Evolutionary conservation across 2,329 filamentous ascomycete species (phyloP).

Genomic region (Pseudocercospora fuligena): DNA sequence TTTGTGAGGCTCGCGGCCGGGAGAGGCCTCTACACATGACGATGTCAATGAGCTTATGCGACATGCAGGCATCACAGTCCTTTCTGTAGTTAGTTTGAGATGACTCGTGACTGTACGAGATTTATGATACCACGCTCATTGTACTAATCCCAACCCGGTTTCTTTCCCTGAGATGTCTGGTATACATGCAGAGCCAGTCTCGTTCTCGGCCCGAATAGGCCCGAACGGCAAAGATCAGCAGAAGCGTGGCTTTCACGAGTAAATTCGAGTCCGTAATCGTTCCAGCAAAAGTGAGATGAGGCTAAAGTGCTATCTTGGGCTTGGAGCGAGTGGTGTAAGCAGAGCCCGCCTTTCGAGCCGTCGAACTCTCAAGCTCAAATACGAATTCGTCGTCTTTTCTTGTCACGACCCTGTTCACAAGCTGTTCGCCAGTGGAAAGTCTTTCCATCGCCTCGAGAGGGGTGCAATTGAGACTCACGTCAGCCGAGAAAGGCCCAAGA

Average conservation of each 20-base stretch:
- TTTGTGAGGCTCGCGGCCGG: constrained; percentile 78
- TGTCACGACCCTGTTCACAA: background rate
- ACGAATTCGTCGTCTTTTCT: background rate
- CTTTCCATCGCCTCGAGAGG: background rate
- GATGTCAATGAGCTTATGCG: constrained; percentile 8
- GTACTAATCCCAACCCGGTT: background rate
- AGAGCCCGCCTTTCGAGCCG: background rate
- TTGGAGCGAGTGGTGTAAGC: background rate
- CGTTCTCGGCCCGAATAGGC: background rate
- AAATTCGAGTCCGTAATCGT: background rate
- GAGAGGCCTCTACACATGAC: constrained; percentile 55
- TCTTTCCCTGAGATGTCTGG: background rate
- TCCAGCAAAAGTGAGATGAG: constrained; percentile 2
- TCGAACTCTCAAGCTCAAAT: background rate
- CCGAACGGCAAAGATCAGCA: background rate
- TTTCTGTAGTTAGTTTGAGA: constrained; percentile 5
- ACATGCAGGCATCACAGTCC: constrained; percentile 13
- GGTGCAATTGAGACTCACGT: background rate
- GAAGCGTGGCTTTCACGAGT: constrained; percentile 1
- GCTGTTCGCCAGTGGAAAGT: background rate
- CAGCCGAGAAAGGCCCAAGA: background rate
- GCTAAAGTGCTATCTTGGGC: constrained; percentile 4
- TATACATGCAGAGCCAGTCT: background rate
- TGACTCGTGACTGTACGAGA: background rate
- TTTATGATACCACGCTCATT: background rate